Evolutionary conservation across 2,329 filamentous ascomycete genomes (phyloP).

Genomic region (Helotiales sp.): DNA sequence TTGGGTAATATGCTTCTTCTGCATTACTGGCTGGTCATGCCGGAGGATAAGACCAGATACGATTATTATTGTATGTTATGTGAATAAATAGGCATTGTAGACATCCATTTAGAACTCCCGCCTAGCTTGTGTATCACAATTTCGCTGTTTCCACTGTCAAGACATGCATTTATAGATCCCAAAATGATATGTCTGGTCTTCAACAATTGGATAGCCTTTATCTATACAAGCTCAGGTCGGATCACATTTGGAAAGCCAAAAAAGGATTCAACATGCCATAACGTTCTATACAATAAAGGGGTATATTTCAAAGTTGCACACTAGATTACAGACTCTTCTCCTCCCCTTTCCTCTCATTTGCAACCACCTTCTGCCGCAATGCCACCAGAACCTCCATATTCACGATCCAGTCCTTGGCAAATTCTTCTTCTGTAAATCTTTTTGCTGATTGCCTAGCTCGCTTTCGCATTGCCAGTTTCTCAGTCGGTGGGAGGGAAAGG

Average conservation of each 20-base stretch:
- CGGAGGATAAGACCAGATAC: neutral
- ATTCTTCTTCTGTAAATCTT: conserved; percentile 86
- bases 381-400: conserved; percentile 72
- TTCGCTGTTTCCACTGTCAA: too few species aligned
- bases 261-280: neutral
- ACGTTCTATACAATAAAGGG: neutral
- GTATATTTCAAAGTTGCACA: neutral
- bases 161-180: too few species aligned
- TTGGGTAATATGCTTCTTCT: conserved; percentile 14
- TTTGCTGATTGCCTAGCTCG: conserved; percentile 76
- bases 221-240: neutral
- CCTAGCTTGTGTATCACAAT: too few species aligned
- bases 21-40: conserved; percentile 8
- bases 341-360: neutral
- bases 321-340: too few species aligned
- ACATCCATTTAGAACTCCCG: neutral
- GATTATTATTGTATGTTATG: conserved; percentile 16
- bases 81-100: conserved; percentile 3
- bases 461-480: conserved; percentile 72
- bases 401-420: conserved; percentile 73
- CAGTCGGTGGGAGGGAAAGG: conserved; percentile 58
- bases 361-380: conserved; percentile 6
- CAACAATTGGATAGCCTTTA: too few species aligned
- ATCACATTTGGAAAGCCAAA: neutral
- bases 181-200: neutral